Base-by-base conservation (phyloP, 257 asterid genomes). In the Cinchona pubescens region DNA sequence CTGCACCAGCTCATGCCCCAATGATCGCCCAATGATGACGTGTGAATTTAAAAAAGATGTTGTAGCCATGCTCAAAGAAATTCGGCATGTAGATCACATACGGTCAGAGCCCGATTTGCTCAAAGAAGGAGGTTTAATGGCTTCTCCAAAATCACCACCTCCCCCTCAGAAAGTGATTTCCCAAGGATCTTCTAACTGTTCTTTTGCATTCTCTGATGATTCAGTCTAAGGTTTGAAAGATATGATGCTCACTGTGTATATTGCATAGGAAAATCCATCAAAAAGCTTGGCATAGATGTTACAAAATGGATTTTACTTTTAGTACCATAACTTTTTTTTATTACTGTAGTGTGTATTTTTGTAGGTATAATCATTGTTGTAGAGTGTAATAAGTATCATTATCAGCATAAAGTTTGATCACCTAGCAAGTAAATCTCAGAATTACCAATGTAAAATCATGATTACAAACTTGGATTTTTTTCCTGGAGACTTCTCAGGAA, bases 21-120 rank as follows among this genome's bases (percentile, higher is more conserved):
- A 88, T 51, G 96, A 89, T 38, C 94, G 99, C 13, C 97, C 97
- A 4, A 86, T 80, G 84, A 94, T 92, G 99, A n/a, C n/a, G n/a
- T n/a, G n/a, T n/a, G n/a, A n/a, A n/a, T n/a, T n/a, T n/a, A n/a
- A n/a, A n/a, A 94, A 91, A 85, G 99, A 94, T 76, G 91, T 92
- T 0, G 97, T 92, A 75, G 97, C 99, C 35, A 92, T 94, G 99
- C 91, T 94, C 53, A 83, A 83, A 68, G 97, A 94, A 66, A 94
- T 94, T 74, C 84, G 96, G 25, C 83, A 78, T 45, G 87, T 81
- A 48, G 97, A 92, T 68, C 84, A 88, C 3, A 64, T 65, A 51
- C 82, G 91, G 75, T 62, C 90, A 0, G 92, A 88, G 19, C 46
- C 81, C 12, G 96, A 89, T 49, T 45, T 86, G 73, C 76, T 85